Conservation (phyloP, 1,139 yeast species). For the Yamadazyma jaroonii region DNA sequence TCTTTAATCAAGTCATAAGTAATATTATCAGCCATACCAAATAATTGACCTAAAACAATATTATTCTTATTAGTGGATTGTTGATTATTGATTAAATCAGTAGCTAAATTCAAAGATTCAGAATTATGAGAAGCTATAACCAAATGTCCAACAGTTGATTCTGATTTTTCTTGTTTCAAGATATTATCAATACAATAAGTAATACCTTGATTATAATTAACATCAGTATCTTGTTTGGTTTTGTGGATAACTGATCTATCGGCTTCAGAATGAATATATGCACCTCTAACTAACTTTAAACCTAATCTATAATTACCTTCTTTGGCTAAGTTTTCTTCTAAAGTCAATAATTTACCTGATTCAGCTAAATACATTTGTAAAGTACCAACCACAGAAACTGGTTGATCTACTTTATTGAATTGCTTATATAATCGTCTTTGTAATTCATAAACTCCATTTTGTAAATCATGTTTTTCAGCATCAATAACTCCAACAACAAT, state of each 20-base stretch:
- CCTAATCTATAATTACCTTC: slow-evolving; percentile 71
- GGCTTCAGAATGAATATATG: slow-evolving; percentile 88
- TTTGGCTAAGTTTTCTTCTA: slow-evolving; percentile 65
- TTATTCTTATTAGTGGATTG: slow-evolving; percentile 46
- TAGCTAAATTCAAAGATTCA: slow-evolving; percentile 71
- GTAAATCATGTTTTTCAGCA: slow-evolving; percentile 87
- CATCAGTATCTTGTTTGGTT: slow-evolving; percentile 76
- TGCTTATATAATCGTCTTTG: slow-evolving; percentile 78
- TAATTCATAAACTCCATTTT: slow-evolving; percentile 86
- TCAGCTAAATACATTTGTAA: slow-evolving; percentile 88
- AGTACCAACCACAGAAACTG: slow-evolving; percentile 81
- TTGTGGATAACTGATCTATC: slow-evolving; percentile 70
- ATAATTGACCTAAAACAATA: slow-evolving; percentile 83
- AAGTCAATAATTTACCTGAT: slow-evolving; percentile 57
- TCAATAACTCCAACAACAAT: slow-evolving; percentile 86
- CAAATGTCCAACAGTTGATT: slow-evolving; percentile 70
- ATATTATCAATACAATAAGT: slow-evolving; percentile 62
- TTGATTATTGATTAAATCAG: slow-evolving; percentile 44
- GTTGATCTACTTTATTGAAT: slow-evolving; percentile 60
- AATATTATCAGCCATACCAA: slow-evolving; percentile 95
- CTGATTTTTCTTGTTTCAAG: slow-evolving; percentile 41
- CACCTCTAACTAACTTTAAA: slow-evolving; percentile 94
- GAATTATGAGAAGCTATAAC: slow-evolving; percentile 92
- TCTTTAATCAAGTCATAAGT: slow-evolving; percentile 70
- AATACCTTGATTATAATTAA: slow-evolving; percentile 71